These are phyloP conservation scores for Nemania sp. DNA, from an alignment of 2,329 filamentous ascomycete species.

Conservation along the genomic window DNA sequence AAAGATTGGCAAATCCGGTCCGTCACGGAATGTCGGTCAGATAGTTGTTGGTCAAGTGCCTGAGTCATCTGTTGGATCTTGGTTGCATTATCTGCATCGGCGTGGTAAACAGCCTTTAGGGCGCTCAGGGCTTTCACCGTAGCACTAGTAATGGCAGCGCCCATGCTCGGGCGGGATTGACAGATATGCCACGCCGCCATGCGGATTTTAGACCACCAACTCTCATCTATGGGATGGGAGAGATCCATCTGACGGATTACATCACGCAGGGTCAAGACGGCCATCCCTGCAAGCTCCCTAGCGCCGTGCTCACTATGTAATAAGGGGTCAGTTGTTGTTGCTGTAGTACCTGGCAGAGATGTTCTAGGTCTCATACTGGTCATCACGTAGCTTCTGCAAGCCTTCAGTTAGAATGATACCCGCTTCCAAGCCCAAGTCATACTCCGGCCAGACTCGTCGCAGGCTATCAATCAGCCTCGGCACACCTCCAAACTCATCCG, in stretches of 20 bases:
- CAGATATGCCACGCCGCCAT: slow-evolving; percentile 72
- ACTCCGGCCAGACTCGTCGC: slow-evolving; percentile 69
- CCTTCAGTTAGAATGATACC: slow-evolving; percentile 60
- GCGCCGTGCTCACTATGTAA: slow-evolving; percentile 63
- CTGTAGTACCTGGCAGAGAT: neutral
- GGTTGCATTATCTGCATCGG: slow-evolving; percentile 42
- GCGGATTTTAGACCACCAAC: slow-evolving; percentile 68
- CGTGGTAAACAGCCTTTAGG: slow-evolving; percentile 49
- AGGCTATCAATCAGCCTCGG: slow-evolving; percentile 69
- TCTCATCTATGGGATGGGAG: slow-evolving; percentile 45
- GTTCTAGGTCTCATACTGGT: slow-evolving; percentile 56
- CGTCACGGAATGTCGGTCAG: slow-evolving; percentile 35
- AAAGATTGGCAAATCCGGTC: slow-evolving; percentile 54
- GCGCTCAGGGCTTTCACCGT: slow-evolving; percentile 60
- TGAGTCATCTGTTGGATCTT: slow-evolving; percentile 46
- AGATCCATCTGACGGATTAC: slow-evolving; percentile 55
- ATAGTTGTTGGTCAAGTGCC: slow-evolving; percentile 43
- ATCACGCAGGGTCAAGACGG: slow-evolving; percentile 62
- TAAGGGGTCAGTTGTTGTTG: slow-evolving; percentile 10
- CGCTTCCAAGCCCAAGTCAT: slow-evolving; percentile 60
- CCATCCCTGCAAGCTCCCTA: slow-evolving; percentile 66
- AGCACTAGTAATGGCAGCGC: slow-evolving; percentile 66
- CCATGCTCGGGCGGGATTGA: slow-evolving; percentile 75
- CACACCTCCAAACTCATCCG: slow-evolving; percentile 63
- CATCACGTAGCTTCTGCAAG: slow-evolving; percentile 62